Evolutionary conservation across 2,329 filamentous ascomycete genomes (phyloP).

Genomic region (Cryphonectria radicalis): DNA sequence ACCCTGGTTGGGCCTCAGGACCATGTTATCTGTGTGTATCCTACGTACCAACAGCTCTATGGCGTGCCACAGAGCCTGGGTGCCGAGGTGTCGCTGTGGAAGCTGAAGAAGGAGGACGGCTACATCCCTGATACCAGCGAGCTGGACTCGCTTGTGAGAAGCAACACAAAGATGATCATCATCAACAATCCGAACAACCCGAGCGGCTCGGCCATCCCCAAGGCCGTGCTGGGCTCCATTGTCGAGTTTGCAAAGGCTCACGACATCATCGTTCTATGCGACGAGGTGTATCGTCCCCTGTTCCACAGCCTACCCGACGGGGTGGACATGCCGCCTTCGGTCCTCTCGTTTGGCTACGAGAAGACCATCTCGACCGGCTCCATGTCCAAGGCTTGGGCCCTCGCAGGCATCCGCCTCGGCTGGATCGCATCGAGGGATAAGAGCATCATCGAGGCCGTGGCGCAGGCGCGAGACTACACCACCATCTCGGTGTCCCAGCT

Average conservation of each 20-base stretch:
- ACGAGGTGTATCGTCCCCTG: slow-evolving; percentile 84
- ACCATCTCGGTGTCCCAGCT: slow-evolving; percentile 85
- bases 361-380: slow-evolving; percentile 76
- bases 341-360: slow-evolving; percentile 72
- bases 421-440: slow-evolving; percentile 76
- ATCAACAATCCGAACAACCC: slow-evolving; percentile 82
- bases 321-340: slow-evolving; percentile 63
- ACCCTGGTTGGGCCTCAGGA: slow-evolving; percentile 73
- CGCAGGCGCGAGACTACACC: slow-evolving; percentile 76
- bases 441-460: slow-evolving; percentile 65
- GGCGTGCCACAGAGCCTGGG: slow-evolving; percentile 74
- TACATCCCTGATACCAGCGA: slow-evolving; percentile 71
- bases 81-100: slow-evolving; percentile 79
- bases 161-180: slow-evolving; percentile 69
- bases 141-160: slow-evolving; percentile 65
- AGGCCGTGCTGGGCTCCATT: slow-evolving; percentile 62
- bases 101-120: slow-evolving; percentile 63
- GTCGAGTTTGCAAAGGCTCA: slow-evolving; percentile 65
- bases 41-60: slow-evolving; percentile 86
- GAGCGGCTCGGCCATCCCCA: slow-evolving; percentile 72
- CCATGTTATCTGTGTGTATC: slow-evolving; percentile 85
- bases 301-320: slow-evolving; percentile 68
- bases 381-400: slow-evolving; percentile 82
- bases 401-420: slow-evolving; percentile 81
- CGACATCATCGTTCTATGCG: slow-evolving; percentile 70